Base-by-base conservation (phyloP, 1,139 yeast species). In the Debaryomyces nepalensis region DNA sequence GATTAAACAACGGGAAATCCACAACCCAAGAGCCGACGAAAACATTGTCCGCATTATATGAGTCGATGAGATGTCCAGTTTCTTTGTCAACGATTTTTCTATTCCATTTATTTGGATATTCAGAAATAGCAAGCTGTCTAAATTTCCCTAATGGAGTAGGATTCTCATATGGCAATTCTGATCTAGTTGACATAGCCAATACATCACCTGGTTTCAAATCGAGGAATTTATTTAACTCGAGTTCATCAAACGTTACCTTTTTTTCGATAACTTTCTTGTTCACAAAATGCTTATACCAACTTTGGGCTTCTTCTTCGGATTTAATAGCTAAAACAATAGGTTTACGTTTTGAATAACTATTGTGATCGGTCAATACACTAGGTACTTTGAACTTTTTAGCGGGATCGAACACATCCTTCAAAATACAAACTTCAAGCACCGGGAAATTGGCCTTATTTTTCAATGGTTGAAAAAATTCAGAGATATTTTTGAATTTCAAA, bases 111-210 rank as follows among this genome's bases (percentile, higher is more conserved):
- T 54, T 49, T 1, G 88, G 87, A 50, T 64, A 76, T 26, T 68
- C 70, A 33, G 75, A 72, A 26, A 84, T 81, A 0, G 88, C 80
- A 39, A 88, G 56, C 57, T 89, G 96, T 45, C 99, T 75, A 50
- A 88, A 77, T 47, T 85, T 75, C 0, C 99, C 99, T 41, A 93
- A 66, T 0, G 99, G 98, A 0, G 99, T 93, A 15, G 99, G 98
- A 57, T 90, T 93, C 57, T 95, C 99, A 58, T 88, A 91, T 0
- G 87, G 67, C 21, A 79, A 53, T 4, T 63, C 58, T 1, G 88
- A 80, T 43, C 99, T 73, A 18, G 85, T 87, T 9, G 89, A 75
- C 11, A 87, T 76, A 3, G 93, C 93, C 27, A 93, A 57, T 2
- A 88, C 66, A 60, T 89, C 97, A 33, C 96, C 97, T 1, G 75